These are phyloP conservation scores for Cladosporium colombiae DNA, from an alignment of 2,329 filamentous ascomycete species.

Conservation along the genomic window DNA sequence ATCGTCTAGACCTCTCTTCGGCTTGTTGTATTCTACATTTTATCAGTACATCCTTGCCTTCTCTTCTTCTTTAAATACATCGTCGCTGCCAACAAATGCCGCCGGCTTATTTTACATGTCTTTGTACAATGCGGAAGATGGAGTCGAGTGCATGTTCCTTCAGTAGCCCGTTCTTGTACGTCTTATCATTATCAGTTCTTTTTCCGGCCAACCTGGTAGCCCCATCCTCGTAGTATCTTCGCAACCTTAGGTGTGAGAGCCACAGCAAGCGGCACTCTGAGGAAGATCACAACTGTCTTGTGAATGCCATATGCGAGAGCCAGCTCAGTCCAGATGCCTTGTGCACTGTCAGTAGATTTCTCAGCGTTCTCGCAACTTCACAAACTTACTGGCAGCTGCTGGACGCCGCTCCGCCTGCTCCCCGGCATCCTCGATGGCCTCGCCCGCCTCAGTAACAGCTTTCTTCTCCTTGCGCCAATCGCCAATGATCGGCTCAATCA, in stretches of 20 bases:
- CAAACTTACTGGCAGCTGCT: conserved; percentile 33
- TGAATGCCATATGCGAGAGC: conserved; percentile 95
- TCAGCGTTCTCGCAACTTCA: not conserved
- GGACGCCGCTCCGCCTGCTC: conserved; percentile 24
- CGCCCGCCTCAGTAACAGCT: conserved; percentile 51
- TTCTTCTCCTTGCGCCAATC: conserved; percentile 25
- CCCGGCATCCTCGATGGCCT: conserved; percentile 24
- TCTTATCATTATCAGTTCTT: not conserved
- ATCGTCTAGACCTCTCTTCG: not conserved
- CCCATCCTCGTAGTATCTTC: conserved; percentile 81
- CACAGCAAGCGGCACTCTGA: conserved; percentile 89
- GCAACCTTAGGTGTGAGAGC: conserved; percentile 94
- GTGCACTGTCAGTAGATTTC: conserved; percentile 20
- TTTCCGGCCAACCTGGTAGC: conserved; percentile 77
- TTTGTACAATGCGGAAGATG: conserved; percentile 3
- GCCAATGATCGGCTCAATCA: conserved; percentile 14
- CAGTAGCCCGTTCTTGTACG: conserved; percentile 4
- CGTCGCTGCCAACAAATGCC: not conserved
- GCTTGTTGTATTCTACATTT: not conserved
- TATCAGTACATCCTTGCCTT: not conserved
- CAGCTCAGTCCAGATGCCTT: conserved; percentile 78
- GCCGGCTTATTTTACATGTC: not conserved
- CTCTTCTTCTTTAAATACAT: not conserved
- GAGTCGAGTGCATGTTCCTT: not conserved
- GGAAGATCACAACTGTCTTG: conserved; percentile 88